Base-by-base conservation (phyloP, 2,329 filamentous ascomycete genomes). In the Epichloe sylvatica region DNA sequence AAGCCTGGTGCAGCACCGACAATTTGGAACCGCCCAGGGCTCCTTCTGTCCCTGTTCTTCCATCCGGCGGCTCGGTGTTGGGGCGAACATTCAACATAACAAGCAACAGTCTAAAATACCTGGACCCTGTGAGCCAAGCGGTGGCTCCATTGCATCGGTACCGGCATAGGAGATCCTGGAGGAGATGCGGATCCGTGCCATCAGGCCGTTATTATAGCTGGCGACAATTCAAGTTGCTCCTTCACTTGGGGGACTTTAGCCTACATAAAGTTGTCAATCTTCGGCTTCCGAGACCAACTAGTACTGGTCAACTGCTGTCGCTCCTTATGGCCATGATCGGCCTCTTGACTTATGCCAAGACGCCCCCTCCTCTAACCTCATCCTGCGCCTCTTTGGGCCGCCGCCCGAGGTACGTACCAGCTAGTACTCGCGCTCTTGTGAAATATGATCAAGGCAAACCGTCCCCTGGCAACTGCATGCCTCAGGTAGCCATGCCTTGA, bases 401-500 rank as follows among this genome's bases (percentile, higher is more conserved):
- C 25, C 21, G 35, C 35, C 45, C 35, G 49, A 47, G 43, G 45
- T 41, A 38, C n/a, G 42, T 41, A 35, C n/a, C 37, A 33, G 35
- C 38, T 35, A 23, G 34, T 23, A 46, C 35, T 46, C 36, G 36
- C 36, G 36, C 30, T 34, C 17, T 9, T 41, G 25, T 37, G 17
- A 38, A 42, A 45, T 44, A 19, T 37, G 35, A 46, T 36, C 37
- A 17, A 40, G 40, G 46, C 44, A 36, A 45, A 46, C 35, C 25
- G 34, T 35, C 45, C 42, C 42, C 46, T 50, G 43, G 48, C 44
- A 41, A 30, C 34, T 39, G 46, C 37, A 47, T 25, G 47, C 44
- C 43, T 52, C 50, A 49, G 30, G 39, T 43, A 33, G 36, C 30
- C 9, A 34, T 25, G 36, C 3, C 30, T 47, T 37, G 23, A 19